phyloP scores from a whole-genome alignment of 345 rosid genomes.

The Eucalyptus shirleyi region DNA sequence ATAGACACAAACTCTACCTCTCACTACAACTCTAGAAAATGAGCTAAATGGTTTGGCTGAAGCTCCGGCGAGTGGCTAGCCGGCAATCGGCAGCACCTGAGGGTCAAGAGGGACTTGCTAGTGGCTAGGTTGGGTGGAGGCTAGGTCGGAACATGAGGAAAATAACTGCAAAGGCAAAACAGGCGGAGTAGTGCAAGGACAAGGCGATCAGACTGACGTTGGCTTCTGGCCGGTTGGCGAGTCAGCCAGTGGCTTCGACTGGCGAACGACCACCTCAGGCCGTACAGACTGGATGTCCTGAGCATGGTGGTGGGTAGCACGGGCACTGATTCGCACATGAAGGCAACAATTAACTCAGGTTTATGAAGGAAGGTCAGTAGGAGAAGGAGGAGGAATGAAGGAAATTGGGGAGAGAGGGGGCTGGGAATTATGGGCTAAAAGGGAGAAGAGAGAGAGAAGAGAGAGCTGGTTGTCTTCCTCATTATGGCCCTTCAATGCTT shows the following conservation, averaged over 20 bases:
- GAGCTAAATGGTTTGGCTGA: too few relatives aligned
- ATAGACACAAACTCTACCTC: fast-evolving
- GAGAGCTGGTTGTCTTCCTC: too few relatives aligned
- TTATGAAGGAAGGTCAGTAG: too few relatives aligned
- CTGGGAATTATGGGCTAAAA: fast-evolving
- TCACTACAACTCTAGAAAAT: fast-evolving
- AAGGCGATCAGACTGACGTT: fast-evolving
- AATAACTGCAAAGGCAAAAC: fast-evolving
- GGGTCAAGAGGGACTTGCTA: too few relatives aligned
- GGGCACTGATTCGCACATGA: fast-evolving
- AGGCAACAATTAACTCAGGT: too few relatives aligned
- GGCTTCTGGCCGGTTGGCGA: fast-evolving
- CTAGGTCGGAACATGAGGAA: too few relatives aligned
- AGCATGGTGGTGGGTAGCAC: too few relatives aligned
- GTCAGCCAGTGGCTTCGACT: fast-evolving
- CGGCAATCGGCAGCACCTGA: fast-evolving
- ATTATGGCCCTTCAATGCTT: too few relatives aligned
- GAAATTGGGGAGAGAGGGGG: too few relatives aligned
- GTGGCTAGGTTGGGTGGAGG: too few relatives aligned
- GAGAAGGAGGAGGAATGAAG: too few relatives aligned
- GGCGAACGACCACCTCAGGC: fast-evolving
- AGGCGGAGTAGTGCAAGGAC: fast-evolving
- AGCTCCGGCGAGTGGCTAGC: fast-evolving
- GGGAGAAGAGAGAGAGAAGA: too few relatives aligned
- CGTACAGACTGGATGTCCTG: fast-evolving